Evolutionary conservation across 108 stramenopile species (phyloP).

Genomic region (Aurantiochytrium sp.): DNA sequence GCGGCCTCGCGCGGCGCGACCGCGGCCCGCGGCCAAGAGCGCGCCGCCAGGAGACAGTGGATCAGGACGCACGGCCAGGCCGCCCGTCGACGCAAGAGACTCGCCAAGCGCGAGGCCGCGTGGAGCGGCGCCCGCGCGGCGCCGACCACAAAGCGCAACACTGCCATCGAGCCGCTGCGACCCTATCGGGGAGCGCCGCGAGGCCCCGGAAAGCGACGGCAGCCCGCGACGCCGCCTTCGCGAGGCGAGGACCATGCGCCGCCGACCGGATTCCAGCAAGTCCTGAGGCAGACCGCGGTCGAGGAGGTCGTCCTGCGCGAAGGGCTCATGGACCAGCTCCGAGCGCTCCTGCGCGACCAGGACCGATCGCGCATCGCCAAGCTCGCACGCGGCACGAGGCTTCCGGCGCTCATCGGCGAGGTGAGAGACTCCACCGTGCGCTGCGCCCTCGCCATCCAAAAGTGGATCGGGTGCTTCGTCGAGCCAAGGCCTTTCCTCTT

Average conservation of each 20-base stretch:
- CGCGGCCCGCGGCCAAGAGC: not conserved
- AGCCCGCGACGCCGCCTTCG: too few relatives aligned
- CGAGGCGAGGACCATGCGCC: too few relatives aligned
- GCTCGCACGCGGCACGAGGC: not conserved
- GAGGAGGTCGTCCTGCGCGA: not conserved
- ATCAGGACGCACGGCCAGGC: not conserved
- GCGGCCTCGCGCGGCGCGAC: not conserved
- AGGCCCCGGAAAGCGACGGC: too few relatives aligned
- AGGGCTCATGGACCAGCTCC: not conserved
- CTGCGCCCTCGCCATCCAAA: not conserved
- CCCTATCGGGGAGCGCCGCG: too few relatives aligned
- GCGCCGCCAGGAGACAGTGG: not conserved
- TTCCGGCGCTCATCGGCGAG: not conserved
- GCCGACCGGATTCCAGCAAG: not conserved
- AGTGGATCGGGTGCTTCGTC: not conserved
- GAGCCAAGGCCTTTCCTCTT: not conserved
- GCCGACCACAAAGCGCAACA: not conserved
- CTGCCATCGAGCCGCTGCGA: not conserved
- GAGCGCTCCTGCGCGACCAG: not conserved
- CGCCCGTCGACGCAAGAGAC: not conserved
- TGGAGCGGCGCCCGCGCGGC: not conserved
- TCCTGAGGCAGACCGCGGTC: not conserved
- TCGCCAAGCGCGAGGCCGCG: not conserved
- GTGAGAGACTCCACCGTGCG: not conserved
- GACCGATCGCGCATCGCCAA: not conserved